A percentile compares a stretch with the other conserved stretches of the same genome.
These are phyloP conservation scores for Penicillium daleae DNA, from an alignment of 495 filamentous ascomycete species.

Conservation along the genomic window DNA sequence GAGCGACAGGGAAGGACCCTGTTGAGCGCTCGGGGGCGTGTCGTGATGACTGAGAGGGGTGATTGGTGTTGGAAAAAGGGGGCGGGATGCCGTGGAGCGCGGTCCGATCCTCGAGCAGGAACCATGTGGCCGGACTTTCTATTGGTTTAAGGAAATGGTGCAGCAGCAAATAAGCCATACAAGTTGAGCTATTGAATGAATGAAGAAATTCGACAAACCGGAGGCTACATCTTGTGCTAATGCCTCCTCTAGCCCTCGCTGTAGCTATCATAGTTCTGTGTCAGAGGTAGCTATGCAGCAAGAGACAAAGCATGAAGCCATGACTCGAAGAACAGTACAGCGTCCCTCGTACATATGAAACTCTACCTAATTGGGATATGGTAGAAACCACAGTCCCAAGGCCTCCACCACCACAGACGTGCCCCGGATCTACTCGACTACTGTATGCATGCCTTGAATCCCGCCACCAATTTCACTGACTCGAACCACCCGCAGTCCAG, in stretches of 20 bases:
- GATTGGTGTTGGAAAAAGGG: background rate
- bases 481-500: background rate
- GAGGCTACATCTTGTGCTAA: background rate
- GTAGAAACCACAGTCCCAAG: background rate
- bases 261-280: background rate
- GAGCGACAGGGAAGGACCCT: background rate
- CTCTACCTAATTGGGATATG: background rate
- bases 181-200: background rate
- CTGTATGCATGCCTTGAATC: background rate
- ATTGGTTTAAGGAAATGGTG: background rate
- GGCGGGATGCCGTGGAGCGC: slow-evolving; percentile 14
- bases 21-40: background rate
- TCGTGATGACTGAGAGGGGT: background rate
- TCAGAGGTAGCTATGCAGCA: too few relatives aligned
- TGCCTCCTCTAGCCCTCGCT: background rate
- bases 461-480: background rate
- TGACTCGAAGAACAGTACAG: background rate
- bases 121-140: slow-evolving; percentile 16
- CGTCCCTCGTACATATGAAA: background rate
- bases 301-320: background rate
- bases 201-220: background rate
- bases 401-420: background rate
- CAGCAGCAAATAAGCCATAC: background rate
- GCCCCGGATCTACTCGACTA: background rate
- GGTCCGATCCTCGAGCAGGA: slow-evolving; percentile 19